A percentile compares a stretch with the other conserved stretches of the same genome.
Conservation (phyloP, 2,329 filamentous ascomycete species). For the Colletotrichum liaoningense region DNA sequence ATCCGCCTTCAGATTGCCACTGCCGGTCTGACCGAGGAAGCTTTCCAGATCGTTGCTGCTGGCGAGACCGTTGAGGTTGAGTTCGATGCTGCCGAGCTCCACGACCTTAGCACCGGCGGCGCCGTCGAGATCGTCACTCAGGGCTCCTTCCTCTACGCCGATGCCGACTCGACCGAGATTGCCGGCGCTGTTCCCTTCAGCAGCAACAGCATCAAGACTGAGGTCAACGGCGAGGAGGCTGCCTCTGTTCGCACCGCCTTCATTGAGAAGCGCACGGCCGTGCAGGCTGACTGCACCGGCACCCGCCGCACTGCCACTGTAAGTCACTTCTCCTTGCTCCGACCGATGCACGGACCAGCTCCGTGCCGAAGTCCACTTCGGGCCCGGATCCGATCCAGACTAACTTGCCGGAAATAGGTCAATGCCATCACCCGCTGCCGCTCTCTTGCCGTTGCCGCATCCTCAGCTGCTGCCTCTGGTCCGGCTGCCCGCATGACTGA, state of each 20-base stretch:
- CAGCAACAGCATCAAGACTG: conserved; percentile 68
- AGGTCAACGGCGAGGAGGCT: conserved; percentile 67
- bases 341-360: neutral
- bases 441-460: conserved; percentile 63
- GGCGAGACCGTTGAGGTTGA: conserved; percentile 62
- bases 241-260: conserved; percentile 60
- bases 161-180: conserved; percentile 63
- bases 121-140: conserved; percentile 65
- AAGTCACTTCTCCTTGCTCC: neutral
- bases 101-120: conserved; percentile 63
- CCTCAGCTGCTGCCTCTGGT: conserved; percentile 61
- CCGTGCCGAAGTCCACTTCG: neutral
- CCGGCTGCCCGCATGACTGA: conserved; percentile 62
- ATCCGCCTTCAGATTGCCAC: conserved; percentile 62
- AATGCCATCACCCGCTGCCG: conserved; percentile 66
- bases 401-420: conserved; percentile 27
- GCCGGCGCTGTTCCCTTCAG: conserved; percentile 66
- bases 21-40: conserved; percentile 55
- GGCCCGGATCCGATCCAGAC: neutral
- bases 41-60: conserved; percentile 61
- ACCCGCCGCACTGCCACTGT: conserved; percentile 54
- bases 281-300: conserved; percentile 66
- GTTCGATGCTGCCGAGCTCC: conserved; percentile 67
- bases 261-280: conserved; percentile 58
- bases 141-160: conserved; percentile 68